Conservation (phyloP, 176 grass and related monocot species). For the Metroxylon sagu region DNA sequence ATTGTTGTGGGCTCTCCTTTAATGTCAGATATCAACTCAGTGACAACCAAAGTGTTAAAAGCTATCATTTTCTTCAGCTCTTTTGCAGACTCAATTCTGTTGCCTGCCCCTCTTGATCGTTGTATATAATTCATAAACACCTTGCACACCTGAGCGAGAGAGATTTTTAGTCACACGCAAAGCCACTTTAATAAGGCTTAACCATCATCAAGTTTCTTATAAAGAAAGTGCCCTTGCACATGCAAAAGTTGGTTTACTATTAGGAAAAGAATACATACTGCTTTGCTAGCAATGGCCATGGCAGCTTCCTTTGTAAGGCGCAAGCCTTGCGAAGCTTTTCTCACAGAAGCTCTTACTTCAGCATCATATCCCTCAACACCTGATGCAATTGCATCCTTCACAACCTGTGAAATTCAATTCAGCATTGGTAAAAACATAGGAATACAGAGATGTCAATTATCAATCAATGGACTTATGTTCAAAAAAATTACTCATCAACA, state of each 20-base stretch:
- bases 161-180: not conserved
- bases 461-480: too few species aligned
- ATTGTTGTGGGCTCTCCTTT: constrained; percentile 55
- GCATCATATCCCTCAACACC: constrained; percentile 69
- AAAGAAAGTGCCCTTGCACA: not conserved
- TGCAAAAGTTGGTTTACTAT: not conserved
- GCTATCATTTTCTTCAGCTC: constrained; percentile 83
- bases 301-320: constrained; percentile 73
- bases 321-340: constrained; percentile 72
- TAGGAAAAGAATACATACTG: constrained; percentile 40
- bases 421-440: too few species aligned
- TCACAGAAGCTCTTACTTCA: constrained; percentile 62
- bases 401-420: constrained; percentile 37
- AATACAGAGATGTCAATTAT: too few species aligned
- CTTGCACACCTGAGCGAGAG: constrained; percentile 55
- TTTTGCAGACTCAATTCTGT: constrained; percentile 79
- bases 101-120: constrained; percentile 61
- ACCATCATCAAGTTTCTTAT: not conserved
- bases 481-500: too few species aligned
- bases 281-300: constrained; percentile 87
- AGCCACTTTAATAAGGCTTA: not conserved
- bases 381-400: constrained; percentile 72
- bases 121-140: constrained; percentile 69
- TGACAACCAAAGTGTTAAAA: constrained; percentile 77
- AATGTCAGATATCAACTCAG: constrained; percentile 72